phyloP scores from a whole-genome alignment of 1,284 basidiomycete genomes.

The Cutaneotrichosporon cutaneum region DNA sequence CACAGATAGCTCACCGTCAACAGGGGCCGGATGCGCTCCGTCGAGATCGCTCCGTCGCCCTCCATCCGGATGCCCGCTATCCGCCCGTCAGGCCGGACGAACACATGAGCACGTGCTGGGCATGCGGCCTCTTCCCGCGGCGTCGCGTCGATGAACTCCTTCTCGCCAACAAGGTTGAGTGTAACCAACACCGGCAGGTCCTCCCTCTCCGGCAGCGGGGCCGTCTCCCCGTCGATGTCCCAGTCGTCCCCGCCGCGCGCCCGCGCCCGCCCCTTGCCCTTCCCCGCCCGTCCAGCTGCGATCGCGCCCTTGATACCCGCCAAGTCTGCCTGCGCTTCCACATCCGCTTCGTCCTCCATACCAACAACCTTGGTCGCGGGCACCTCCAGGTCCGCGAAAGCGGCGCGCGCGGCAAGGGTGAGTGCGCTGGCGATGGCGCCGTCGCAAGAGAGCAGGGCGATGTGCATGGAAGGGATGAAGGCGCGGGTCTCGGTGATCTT shows the following conservation, averaged over 20 bases:
- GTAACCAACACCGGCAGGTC: constrained; percentile 48
- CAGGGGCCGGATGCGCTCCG: constrained; percentile 33
- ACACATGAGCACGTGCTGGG: constrained; percentile 44
- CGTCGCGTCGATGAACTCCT: constrained; percentile 48
- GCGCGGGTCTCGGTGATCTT: constrained; percentile 29
- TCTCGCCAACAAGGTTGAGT: constrained; percentile 39
- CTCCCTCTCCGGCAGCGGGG: constrained; percentile 34
- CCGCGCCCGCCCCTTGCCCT: constrained; percentile 32
- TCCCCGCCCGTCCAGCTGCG: constrained; percentile 26
- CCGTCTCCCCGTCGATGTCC: constrained; percentile 47
- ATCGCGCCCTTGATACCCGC: constrained; percentile 51
- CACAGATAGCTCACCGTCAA: constrained; percentile 21
- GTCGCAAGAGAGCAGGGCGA: constrained; percentile 34
- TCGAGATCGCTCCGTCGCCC: constrained; percentile 41
- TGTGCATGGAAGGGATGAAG: constrained; percentile 45
- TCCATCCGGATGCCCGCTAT: constrained; percentile 49
- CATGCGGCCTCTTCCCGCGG: constrained; percentile 50
- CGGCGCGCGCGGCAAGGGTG: constrained; percentile 43
- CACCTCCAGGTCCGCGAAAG: constrained; percentile 45
- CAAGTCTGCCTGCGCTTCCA: constrained; percentile 23
- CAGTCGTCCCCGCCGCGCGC: constrained; percentile 49
- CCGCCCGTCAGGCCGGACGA: constrained; percentile 38
- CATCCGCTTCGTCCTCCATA: constrained; percentile 25
- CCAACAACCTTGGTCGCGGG: constrained; percentile 47
- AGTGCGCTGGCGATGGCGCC: constrained; percentile 39